These are phyloP conservation scores for Stagonosporopsis tanaceti DNA, from an alignment of 2,329 filamentous ascomycete species.

Conservation along the genomic window DNA sequence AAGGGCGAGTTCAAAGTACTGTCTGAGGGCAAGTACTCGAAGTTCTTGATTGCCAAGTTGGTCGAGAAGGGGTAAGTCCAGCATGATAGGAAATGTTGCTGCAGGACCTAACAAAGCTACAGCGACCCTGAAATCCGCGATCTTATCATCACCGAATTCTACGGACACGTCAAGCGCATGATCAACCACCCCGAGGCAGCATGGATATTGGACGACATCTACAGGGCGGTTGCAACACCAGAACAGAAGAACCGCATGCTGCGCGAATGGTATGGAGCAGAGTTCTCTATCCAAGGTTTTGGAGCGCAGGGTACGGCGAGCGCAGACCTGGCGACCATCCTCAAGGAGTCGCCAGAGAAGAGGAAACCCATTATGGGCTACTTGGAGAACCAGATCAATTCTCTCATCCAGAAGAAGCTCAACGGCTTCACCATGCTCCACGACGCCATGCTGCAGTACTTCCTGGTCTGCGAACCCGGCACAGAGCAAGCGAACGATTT, in stretches of 20 bases:
- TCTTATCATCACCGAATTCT: constrained; percentile 92
- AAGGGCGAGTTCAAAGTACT: constrained; percentile 83
- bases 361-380: constrained; percentile 85
- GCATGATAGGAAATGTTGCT: neutral
- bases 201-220: constrained; percentile 98
- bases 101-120: constrained; percentile 20
- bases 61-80: constrained; percentile 74
- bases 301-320: constrained; percentile 57
- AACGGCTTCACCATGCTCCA: constrained; percentile 98
- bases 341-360: constrained; percentile 83
- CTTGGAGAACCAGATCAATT: constrained; percentile 86
- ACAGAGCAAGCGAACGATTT: constrained; percentile 87
- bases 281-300: constrained; percentile 81
- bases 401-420: constrained; percentile 93
- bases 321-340: constrained; percentile 76
- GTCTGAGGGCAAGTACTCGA: constrained; percentile 95
- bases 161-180: constrained; percentile 87
- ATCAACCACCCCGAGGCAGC: constrained; percentile 96
- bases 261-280: constrained; percentile 94
- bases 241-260: constrained; percentile 86
- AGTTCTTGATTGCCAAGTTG: constrained; percentile 95
- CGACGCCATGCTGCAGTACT: constrained; percentile 98
- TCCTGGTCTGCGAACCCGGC: constrained; percentile 77
- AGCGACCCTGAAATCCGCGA: constrained; percentile 85
- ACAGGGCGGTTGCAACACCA: constrained; percentile 84